Conservation (phyloP, 1,139 yeast species). For the Sugiyamaella xylanicola region DNA sequence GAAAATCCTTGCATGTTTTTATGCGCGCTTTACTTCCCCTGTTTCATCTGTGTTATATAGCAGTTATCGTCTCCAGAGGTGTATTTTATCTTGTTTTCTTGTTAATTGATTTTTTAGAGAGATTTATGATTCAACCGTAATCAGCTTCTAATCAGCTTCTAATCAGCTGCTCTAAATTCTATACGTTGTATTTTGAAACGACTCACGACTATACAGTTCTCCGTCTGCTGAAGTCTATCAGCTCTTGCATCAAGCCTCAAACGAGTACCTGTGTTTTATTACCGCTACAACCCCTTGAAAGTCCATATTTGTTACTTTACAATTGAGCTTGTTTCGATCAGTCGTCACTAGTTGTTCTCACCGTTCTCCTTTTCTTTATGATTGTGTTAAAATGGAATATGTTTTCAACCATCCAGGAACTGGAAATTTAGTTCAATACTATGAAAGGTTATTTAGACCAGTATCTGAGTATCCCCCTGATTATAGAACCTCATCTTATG, state of each 20-base stretch:
- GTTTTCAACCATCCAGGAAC: slow-evolving; percentile 3
- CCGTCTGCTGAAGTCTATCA: too few relatives aligned
- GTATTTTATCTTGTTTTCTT: background rate
- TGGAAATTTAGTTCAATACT: slow-evolving; percentile 1
- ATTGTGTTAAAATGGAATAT: background rate
- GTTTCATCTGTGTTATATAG: background rate
- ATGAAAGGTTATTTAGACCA: background rate
- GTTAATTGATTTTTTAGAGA: background rate
- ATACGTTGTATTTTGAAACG: too few relatives aligned
- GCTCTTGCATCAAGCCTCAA: too few relatives aligned
- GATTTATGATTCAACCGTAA: too few relatives aligned
- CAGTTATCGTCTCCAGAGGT: background rate
- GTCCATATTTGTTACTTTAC: too few relatives aligned
- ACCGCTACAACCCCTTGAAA: too few relatives aligned
- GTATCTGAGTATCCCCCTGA: background rate
- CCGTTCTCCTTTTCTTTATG: background rate
- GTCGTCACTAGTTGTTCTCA: background rate
- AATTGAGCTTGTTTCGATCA: too few relatives aligned
- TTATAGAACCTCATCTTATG: background rate
- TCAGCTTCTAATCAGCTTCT: too few relatives aligned
- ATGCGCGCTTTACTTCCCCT: background rate
- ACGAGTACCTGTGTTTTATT: too few relatives aligned
- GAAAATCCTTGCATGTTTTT: background rate
- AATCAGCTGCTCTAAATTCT: too few relatives aligned
- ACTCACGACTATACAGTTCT: too few relatives aligned